phyloP scores from a whole-genome alignment of 2,329 filamentous ascomycete species.

The Niveomyces coronatus region DNA sequence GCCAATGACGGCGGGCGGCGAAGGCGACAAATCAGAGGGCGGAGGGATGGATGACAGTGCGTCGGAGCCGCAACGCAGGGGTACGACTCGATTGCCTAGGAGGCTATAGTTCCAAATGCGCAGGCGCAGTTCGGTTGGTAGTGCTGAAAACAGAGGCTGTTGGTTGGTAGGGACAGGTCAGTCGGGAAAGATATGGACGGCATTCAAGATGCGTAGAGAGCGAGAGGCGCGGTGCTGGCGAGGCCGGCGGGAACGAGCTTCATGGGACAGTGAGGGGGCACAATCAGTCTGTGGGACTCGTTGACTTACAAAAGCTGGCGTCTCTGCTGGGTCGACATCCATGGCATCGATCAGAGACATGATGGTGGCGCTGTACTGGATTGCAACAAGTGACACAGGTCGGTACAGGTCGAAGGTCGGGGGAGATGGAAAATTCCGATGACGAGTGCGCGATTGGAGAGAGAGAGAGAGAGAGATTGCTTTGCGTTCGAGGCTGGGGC shows the following conservation, averaged over 20 bases:
- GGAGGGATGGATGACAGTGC: background rate
- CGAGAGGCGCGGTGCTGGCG: background rate
- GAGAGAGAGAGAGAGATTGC: too few relatives aligned
- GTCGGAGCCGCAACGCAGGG: constrained; percentile 27
- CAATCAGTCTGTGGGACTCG: background rate
- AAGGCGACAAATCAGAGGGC: background rate
- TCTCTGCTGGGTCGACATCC: background rate
- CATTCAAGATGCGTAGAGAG: too few relatives aligned
- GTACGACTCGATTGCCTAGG: constrained; percentile 32
- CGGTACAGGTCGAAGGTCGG: background rate
- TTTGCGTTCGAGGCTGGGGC: too few relatives aligned
- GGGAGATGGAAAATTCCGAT: too few relatives aligned
- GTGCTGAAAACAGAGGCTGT: constrained; percentile 31
- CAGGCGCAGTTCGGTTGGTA: constrained; percentile 37
- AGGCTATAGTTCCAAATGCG: constrained; percentile 37
- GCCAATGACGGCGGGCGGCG: constrained; percentile 14
- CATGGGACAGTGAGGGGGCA: background rate
- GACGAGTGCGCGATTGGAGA: too few relatives aligned
- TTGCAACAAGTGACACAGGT: background rate
- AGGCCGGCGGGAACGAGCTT: background rate
- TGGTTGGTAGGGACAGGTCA: background rate
- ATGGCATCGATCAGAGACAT: too few relatives aligned
- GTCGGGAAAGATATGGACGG: background rate
- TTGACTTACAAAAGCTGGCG: background rate
- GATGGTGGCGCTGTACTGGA: too few relatives aligned